These are phyloP conservation scores for Sporothrix luriei DNA, from an alignment of 2,329 filamentous ascomycete species.

Conservation along the genomic window DNA sequence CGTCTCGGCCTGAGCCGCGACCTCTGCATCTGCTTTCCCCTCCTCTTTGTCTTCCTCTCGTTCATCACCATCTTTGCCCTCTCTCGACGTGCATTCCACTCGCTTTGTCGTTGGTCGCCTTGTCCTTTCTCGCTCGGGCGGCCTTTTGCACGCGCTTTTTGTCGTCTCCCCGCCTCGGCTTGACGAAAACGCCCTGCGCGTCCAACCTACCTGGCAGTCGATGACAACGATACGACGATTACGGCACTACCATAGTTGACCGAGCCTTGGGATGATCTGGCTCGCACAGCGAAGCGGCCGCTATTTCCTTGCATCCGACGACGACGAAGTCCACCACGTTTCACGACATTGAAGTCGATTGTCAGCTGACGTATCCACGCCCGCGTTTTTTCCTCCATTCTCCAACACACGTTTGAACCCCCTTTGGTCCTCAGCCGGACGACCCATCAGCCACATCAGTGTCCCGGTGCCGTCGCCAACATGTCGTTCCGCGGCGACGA, in stretches of 20 bases:
- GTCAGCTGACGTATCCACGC: neutral
- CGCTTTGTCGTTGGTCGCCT: constrained; percentile 9
- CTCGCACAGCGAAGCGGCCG: neutral
- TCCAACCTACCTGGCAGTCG: neutral
- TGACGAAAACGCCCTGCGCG: neutral
- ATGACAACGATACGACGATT: constrained; percentile 5
- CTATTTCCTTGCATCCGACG: neutral
- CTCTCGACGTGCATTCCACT: constrained; percentile 4
- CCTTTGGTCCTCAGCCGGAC: constrained; percentile 6
- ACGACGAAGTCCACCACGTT: neutral
- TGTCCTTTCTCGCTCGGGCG: constrained; percentile 4
- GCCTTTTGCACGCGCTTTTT: neutral
- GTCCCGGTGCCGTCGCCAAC: constrained; percentile 31
- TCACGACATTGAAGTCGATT: neutral
- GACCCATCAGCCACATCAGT: constrained; percentile 12
- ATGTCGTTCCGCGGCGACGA: constrained; percentile 68
- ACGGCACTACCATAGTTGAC: neutral
- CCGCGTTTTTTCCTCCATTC: neutral
- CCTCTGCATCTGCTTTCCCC: neutral
- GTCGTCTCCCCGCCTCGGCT: constrained; percentile 13
- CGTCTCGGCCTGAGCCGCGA: constrained; percentile 9
- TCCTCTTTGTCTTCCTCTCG: neutral
- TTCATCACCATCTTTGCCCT: neutral
- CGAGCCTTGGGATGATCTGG: neutral
- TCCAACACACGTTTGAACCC: neutral